Evolutionary conservation across 371 early-diverging fungal species (phyloP).

Genomic region (Saksenaea vasiformis): DNA sequence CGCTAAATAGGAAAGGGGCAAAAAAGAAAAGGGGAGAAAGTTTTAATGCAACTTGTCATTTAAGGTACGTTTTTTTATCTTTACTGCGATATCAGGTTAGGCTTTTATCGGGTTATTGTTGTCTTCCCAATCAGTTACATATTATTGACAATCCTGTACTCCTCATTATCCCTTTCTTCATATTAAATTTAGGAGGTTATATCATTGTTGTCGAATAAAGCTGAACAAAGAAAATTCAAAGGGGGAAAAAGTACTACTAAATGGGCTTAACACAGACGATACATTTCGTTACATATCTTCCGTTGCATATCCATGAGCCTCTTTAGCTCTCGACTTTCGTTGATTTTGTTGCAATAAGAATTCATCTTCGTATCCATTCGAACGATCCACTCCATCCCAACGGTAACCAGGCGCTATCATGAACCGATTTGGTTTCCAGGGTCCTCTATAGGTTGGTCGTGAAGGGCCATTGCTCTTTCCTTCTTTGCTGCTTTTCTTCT

Average conservation of each 20-base stretch:
- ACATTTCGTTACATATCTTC: constrained; percentile 64
- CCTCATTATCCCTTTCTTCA: constrained; percentile 15
- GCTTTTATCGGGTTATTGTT: background rate
- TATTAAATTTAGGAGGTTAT: constrained; percentile 21
- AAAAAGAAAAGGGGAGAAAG: background rate
- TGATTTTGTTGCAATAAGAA: constrained; percentile 55
- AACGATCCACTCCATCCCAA: constrained; percentile 93
- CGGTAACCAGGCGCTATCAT: constrained; percentile 85
- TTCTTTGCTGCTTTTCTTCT: constrained; percentile 18
- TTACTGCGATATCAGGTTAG: background rate
- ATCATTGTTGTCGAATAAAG: constrained; percentile 1
- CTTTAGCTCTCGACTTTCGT: constrained; percentile 45
- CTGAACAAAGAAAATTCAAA: constrained; percentile 2
- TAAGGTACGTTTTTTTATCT: constrained; percentile 16
- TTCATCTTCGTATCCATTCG: constrained; percentile 82
- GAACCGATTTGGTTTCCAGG: constrained; percentile 80
- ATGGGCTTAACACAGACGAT: constrained; percentile 10
- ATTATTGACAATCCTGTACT: constrained; percentile 18
- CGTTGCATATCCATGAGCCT: constrained; percentile 68
- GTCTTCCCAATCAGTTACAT: constrained; percentile 9
- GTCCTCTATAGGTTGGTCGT: constrained; percentile 59
- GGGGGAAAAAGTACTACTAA: background rate
- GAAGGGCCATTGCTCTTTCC: constrained; percentile 40
- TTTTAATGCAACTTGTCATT: background rate
- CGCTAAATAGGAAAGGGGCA: background rate